Evolutionary conservation across 768 basidiomycete species (phyloP), one percentile per base, ranked within the genome.

Genomic region (Mycena rebaudengoi): DNA sequence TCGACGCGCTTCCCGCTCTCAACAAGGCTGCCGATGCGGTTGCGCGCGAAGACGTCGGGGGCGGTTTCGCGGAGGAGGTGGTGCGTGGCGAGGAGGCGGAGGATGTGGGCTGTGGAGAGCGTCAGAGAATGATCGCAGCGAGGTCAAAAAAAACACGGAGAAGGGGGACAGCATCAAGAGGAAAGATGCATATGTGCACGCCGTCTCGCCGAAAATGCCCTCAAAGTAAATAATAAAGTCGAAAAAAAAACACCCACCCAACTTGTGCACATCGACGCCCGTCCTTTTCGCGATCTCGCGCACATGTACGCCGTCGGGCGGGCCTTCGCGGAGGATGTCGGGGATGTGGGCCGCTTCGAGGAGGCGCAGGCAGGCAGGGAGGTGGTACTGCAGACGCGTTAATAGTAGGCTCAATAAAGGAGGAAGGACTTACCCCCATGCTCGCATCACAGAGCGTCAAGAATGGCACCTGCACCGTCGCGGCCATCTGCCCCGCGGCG

Each of bases 81-180:
- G 70, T 92, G 91, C 0, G 92, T 91, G 12, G 91, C 91, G 44
- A 94, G 83, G 23, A 93, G 80, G 43, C 92, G 88, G 39, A 95
- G 83, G 32, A 86, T 83, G 69, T 93, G 92, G 5, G 87, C 91
- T 92, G 58, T 39, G n/a, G n/a, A n/a, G 35, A 39, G 5, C 18
- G 49, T 4, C 7, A 54, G 29, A 29, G n/a, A 43, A n/a, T 25
- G 8, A 16, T 16, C 8, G 25, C 2, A 48, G 4, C n/a, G n/a
- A n/a, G n/a, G n/a, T n/a, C n/a, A n/a, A n/a, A n/a, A 44, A 32
- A 30, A 59, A 39, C 32, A 26, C 25, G 45, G 48, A 41, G 46
- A 35, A 35, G 46, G 16, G 41, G 30, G 50, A 40, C 7, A 58
- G 40, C 25, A n/a, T n/a, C n/a, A n/a, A n/a, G n/a, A n/a, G n/a